Conservation (phyloP, 176 grass and related monocot genomes). For the Alloteropsis semialata region DNA sequence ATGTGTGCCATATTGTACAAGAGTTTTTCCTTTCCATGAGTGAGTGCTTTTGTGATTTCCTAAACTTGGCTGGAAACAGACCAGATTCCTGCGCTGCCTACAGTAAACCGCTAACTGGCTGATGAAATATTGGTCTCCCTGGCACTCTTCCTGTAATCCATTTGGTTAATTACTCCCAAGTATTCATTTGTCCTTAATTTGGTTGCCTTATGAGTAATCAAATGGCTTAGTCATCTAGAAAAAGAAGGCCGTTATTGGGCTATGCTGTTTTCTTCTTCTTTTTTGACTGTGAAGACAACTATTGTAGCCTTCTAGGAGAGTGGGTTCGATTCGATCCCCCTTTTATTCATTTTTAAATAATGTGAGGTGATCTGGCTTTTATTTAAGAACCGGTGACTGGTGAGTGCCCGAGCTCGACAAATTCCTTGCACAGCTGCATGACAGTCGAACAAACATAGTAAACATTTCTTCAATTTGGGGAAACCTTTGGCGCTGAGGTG, state of each 20-base stretch:
- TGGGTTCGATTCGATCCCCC: not conserved
- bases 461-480: not conserved
- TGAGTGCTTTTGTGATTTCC: not conserved
- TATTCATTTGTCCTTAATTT: not conserved
- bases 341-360: not conserved
- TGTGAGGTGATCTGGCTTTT: not conserved
- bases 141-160: not conserved
- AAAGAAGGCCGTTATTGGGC: not conserved
- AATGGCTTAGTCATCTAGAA: not conserved
- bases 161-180: not conserved
- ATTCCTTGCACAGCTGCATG: not conserved
- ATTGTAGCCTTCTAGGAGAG: not conserved
- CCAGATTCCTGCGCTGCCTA: not conserved
- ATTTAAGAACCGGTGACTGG: not conserved
- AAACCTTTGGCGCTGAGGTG: not conserved
- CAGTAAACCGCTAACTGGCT: not conserved
- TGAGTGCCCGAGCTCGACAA: too few species aligned
- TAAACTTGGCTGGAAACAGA: not conserved
- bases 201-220: not conserved
- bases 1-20: not conserved
- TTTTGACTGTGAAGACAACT: not conserved
- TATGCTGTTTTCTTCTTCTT: not conserved
- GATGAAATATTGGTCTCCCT: not conserved
- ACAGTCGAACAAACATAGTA: not conserved
- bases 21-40: too few species aligned